Percentiles rank a stretch among this genome's conserved stretches.
phyloP scores from a whole-genome alignment of 805 yeast genomes.

The Vanderwaltozyma tropicalis region DNA sequence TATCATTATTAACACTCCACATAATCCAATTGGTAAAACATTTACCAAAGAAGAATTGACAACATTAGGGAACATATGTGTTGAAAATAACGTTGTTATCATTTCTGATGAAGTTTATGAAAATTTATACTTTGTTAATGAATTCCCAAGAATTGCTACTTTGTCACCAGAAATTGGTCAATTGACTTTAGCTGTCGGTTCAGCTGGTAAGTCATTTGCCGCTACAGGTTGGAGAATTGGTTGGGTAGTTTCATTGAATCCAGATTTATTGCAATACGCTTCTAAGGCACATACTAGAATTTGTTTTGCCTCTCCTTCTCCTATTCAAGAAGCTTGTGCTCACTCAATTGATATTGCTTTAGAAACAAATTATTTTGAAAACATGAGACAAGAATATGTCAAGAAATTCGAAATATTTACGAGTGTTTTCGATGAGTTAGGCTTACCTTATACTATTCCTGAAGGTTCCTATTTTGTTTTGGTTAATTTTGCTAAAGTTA shows the following conservation, averaged over 20 bases:
- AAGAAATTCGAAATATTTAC: slow-evolving; percentile 67
- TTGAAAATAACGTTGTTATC: slow-evolving; percentile 70
- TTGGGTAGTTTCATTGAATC: slow-evolving; percentile 74
- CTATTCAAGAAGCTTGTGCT: slow-evolving; percentile 87
- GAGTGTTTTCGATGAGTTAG: slow-evolving; percentile 72
- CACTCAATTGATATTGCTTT: slow-evolving; percentile 58
- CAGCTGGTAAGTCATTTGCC: slow-evolving; percentile 97
- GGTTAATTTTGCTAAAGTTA: slow-evolving; percentile 76
- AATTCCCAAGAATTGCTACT: slow-evolving; percentile 76
- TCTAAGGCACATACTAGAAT: slow-evolving; percentile 89
- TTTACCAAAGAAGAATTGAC: slow-evolving; percentile 66
- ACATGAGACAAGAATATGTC: slow-evolving; percentile 56
- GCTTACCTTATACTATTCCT: slow-evolving; percentile 80
- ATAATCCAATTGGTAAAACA: slow-evolving; percentile 91
- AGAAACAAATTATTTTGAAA: slow-evolving; percentile 53
- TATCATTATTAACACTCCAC: slow-evolving; percentile 86
- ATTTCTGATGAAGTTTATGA: slow-evolving; percentile 95
- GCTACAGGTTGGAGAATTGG: slow-evolving; percentile 99
- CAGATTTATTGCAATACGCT: slow-evolving; percentile 71
- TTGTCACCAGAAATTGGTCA: slow-evolving; percentile 68
- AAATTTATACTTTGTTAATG: slow-evolving; percentile 59
- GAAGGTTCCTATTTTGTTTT: slow-evolving; percentile 91
- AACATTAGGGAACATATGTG: slow-evolving; percentile 71
- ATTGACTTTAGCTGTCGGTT: slow-evolving; percentile 82
- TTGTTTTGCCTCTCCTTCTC: slow-evolving; percentile 84